These are phyloP conservation scores for Gossypium longicalyx DNA, from an alignment of 345 rosid species.

Conservation along the genomic window DNA sequence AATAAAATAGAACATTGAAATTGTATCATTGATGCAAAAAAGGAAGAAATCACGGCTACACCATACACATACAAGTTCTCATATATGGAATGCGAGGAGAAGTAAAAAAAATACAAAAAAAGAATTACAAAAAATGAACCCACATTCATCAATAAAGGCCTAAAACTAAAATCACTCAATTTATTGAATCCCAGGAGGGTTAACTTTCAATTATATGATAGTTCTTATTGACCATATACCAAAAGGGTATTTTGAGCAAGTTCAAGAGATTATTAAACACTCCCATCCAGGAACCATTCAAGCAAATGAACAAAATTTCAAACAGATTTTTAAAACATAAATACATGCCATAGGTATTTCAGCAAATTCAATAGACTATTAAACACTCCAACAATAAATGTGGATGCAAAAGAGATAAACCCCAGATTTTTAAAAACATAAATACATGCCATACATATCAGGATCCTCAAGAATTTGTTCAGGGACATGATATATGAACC, in stretches of 20 bases:
- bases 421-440: too few relatives aligned
- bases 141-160: not conserved
- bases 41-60: not conserved
- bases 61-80: not conserved
- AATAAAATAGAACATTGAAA: conserved; percentile 6
- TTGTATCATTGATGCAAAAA: not conserved
- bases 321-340: not conserved
- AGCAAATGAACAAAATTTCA: not conserved
- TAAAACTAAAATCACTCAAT: not conserved
- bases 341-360: not conserved
- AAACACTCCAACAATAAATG: not conserved
- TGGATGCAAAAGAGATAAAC: not conserved
- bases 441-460: not conserved
- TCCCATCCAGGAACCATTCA: not conserved
- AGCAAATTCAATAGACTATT: not conserved
- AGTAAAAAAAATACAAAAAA: not conserved
- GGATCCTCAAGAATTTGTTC: not conserved
- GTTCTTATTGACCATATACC: not conserved
- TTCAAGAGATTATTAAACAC: not conserved
- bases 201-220: not conserved
- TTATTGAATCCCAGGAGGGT: not conserved
- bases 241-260: not conserved
- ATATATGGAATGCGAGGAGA: not conserved
- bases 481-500: not conserved
- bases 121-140: not conserved